Percentiles rank a stretch among this genome's conserved stretches.
Evolutionary conservation across 805 yeast species (phyloP).

Genomic region (Ogataea minuta): DNA sequence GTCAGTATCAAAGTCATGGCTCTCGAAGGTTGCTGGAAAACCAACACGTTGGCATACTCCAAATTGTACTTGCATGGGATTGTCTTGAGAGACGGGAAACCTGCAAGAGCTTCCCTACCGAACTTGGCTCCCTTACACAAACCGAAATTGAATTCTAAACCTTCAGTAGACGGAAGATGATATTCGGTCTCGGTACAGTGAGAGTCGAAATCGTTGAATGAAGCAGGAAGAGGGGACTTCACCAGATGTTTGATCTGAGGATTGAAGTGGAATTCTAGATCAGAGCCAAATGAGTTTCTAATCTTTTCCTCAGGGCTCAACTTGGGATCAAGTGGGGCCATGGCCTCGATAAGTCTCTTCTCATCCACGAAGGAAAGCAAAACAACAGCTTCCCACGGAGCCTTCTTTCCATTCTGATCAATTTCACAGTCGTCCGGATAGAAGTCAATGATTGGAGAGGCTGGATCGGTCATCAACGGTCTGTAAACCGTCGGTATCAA

Average conservation of each 20-base stretch:
- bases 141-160: conserved; percentile 46
- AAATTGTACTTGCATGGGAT: conserved; percentile 59
- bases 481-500: conserved; percentile 79
- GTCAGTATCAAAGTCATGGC: conserved; percentile 77
- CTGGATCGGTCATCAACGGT: conserved; percentile 78
- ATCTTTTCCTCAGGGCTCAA: conserved; percentile 66
- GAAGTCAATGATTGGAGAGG: conserved; percentile 84
- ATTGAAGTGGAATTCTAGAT: conserved; percentile 66
- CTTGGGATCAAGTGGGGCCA: conserved; percentile 61
- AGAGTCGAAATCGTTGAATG: conserved; percentile 75
- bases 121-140: conserved; percentile 62
- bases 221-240: conserved; percentile 73
- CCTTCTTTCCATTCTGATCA: conserved; percentile 92
- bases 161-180: conserved; percentile 48
- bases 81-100: conserved; percentile 83
- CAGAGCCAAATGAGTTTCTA: conserved; percentile 75
- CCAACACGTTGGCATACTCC: conserved; percentile 60
- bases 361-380: conserved; percentile 90
- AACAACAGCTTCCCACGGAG: conserved; percentile 97
- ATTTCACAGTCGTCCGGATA: conserved; percentile 86
- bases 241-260: conserved; percentile 70
- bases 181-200: conserved; percentile 69
- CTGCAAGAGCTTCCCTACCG: conserved; percentile 76
- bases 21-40: conserved; percentile 83
- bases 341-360: conserved; percentile 64